Base-by-base conservation (phyloP, 225 moss, liverwort and hornwort species). In the Physcomitrellopsis africana region DNA sequence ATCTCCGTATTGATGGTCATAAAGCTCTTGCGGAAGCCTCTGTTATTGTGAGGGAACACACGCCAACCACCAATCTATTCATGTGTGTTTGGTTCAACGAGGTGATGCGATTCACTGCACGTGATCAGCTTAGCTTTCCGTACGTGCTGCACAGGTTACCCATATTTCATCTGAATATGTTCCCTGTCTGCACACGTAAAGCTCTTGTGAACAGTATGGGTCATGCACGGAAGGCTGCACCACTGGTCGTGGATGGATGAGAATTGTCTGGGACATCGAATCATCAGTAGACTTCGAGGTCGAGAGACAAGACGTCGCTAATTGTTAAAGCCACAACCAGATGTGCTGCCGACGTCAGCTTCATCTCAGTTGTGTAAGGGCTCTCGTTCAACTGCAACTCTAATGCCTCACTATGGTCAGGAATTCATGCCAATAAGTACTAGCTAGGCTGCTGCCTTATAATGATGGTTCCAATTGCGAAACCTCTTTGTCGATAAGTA, bases 31-130 rank as follows among this genome's bases (percentile, higher is more conserved):
- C 90, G 37, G 97, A 99, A 81, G 97, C 97, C 45, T 94, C 94
- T 51, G 81, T 99, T 37, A 99, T 99, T 66, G 85, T 99, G 75
- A 83, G 97, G 75, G 93, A 94, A 87, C 97, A 99, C 72, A 99
- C 90, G 20, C 57, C 91, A 56, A 67, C 89, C 10, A 93, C 94
- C 29, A 94, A 99, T 76, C 72, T 94, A n/a, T 99, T 99, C 60
- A 99, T 99, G 97, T 99, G 97, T 80, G 88, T 85, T 60, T 99
- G 97, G 97, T 99, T 99, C 81, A 99, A 99, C 63, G 97, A 99
- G 78, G 93, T 99, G 69, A 87, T 91, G 87, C 88, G 89, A 67
- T 99, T 94, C 73, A 99, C 97, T 73, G 94, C 94, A 26, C 90
- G 97, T 48, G 97, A 99, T 78, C 97, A 99, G 81, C 89, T 99